These are phyloP conservation scores for Sarocladium brachiariae DNA, from an alignment of 2,329 filamentous ascomycete genomes.

Conservation along the genomic window DNA sequence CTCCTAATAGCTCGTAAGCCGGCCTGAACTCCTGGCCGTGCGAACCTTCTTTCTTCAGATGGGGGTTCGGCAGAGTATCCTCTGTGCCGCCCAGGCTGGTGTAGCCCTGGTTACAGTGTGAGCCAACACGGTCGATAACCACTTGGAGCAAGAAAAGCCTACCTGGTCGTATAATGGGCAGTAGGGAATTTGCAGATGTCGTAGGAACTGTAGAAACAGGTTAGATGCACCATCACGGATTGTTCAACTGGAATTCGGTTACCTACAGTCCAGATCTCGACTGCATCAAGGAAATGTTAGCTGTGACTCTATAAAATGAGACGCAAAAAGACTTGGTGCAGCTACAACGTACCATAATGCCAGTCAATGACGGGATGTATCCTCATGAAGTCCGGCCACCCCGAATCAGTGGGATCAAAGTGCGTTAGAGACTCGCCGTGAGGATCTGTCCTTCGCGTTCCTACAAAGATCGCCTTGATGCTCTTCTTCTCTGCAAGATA, in stretches of 20 bases:
- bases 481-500: constrained; percentile 61
- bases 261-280: constrained; percentile 87
- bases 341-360: constrained; percentile 57
- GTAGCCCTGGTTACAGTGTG: constrained; percentile 53
- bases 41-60: constrained; percentile 24
- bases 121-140: constrained; percentile 8
- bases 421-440: constrained; percentile 72
- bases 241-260: constrained; percentile 6
- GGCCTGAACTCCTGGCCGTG: constrained; percentile 50
- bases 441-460: constrained; percentile 85
- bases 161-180: constrained; percentile 73
- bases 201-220: constrained; percentile 60
- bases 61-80: constrained; percentile 84
- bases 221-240: neutral
- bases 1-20: constrained; percentile 68
- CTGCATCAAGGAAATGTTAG: constrained; percentile 11
- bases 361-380: constrained; percentile 96
- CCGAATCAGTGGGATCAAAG: constrained; percentile 82
- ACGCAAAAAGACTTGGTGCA: neutral
- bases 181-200: constrained; percentile 72
- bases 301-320: too few species aligned
- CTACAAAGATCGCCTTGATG: constrained; percentile 52
- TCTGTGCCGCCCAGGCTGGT: constrained; percentile 85
- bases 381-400: constrained; percentile 89
- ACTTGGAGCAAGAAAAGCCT: constrained; percentile 18